Evolutionary conservation across 495 filamentous ascomycete genomes (phyloP), one percentile per base, ranked within the genome.

Genomic region (Hypoxylon crocopeplum): DNA sequence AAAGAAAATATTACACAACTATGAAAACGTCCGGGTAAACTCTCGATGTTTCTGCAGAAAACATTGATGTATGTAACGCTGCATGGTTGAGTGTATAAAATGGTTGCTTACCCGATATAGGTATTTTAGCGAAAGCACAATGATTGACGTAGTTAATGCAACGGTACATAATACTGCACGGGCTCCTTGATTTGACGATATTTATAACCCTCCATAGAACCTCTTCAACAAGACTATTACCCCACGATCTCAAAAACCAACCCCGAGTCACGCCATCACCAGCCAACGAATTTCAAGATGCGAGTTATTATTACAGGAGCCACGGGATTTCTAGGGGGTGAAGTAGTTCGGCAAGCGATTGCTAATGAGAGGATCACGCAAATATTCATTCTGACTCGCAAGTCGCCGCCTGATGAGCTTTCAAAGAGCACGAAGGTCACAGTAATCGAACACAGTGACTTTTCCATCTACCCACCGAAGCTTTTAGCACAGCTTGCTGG

Each of bases 241-340:
- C 25, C 41, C 41, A 16, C 16, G 24, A 34, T 19, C n/a, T 15
- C 15, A 22, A 22, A 8, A 17, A 30, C 16, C n/a, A 13, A 47
- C 12, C 27, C 13, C 15, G 15, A 13, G 15, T 32, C 7, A n/a
- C 24, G 7, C 17, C 12, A 16, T 3, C 11, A 48, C 16, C 19
- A 8, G 12, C 13, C 29, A 16, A 25, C 17, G 7, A 25, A 5
- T 17, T 22, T 53, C 56, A 64, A 50, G 13, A 82, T 82, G 80
- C 79, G 80, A 58, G 49, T 82, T 51, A 78, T 85, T 44, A 68
- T 86, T 15, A 72, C 76, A 10, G 83, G 84, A 11, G 69, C 69
- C 3, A 83, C 77, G 4, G 83, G 84, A 50, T 78, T 79, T 57
- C 74, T 84, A 8, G 82, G 81, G 33, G 24, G 63, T 29, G 78